Evolutionary conservation across 2,329 filamentous ascomycete species (phyloP), one percentile per base, ranked within the genome.

Genomic region (Aspergillus sp.): DNA sequence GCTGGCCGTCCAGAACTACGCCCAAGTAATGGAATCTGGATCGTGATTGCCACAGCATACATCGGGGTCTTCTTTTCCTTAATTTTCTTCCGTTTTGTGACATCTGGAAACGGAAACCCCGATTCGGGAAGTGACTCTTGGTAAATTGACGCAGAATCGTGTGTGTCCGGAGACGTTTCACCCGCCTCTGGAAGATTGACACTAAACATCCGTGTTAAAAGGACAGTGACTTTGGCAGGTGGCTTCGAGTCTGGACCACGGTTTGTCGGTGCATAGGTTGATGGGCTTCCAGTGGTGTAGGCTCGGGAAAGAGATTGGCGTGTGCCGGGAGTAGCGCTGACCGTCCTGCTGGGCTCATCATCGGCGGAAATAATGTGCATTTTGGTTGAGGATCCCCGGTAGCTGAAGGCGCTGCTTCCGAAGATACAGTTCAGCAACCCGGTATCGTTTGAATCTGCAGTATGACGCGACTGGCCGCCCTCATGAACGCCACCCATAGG

Each of bases 191-290:
- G 76, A 2, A 82, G 65, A 46, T 78, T 76, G 50, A 84, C 78
- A n/a, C 80, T 79, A 63, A 85, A 85, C 70, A 83, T 79, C 51
- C 81, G 75, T 5, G 81, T 84, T 50, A 84, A 75, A 46, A 84
- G 73, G 21, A 85, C 75, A 17, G 81, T 82, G 2, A 78, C 72
- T 69, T 78, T 71, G 57, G 75, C 61, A 53, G 77, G 60, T 55
- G 71, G 66, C 69, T 76, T 68, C 57, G 70, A 49, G 16, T 74
- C 69, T 20, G 51, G 59, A 38, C 47, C 62, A 47, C 64, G 61
- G 31, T 60, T 53, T 45, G 56, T 60, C 52, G 49, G 56, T 34
- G 38, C 58, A 52, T 45, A 56, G 5, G 70, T 71, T 23, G 66
- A 58, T 23, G 68, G 52, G 32, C 68, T 64, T 20, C 71, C 70